Evolutionary conservation across 371 early-diverging fungal genomes (phyloP), one percentile per base, ranked within the genome.

Genomic region (Capillidium rhysosporum): DNA sequence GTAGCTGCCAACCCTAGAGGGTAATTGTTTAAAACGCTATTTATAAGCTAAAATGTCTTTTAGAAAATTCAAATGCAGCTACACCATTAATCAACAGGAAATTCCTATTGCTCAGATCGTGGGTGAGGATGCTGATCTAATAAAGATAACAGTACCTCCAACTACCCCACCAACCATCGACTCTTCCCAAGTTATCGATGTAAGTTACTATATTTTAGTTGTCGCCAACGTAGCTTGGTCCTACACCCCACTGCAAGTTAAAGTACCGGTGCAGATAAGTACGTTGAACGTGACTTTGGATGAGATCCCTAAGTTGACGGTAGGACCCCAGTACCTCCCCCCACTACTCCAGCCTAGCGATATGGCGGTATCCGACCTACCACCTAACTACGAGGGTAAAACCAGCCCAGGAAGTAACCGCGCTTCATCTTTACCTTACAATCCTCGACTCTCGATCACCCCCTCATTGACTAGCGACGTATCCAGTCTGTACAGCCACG

Each of bases 271-370:
- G 10, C 52, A 52, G 24, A 52, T 52, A 20, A 41, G 41, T 20
- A 52, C 52, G 12, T 23, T 52, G 20, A 52, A 52, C 24, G 40
- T 52, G 14, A 52, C 52, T 10, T 18, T 52, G 24, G 41, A 40
- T 23, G 52, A 52, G 25, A 39, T 52, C 20, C 52, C 52, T 2
- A 30, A n/a, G 9, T 41, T 52, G 8, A 10, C 26, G 1, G 12
- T 28, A 9, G 41, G 39, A 5, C 24, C 14, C 16, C 40, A 52
- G 20, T 52, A 52, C 23, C 40, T 52, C 16, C 40, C 39, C 0
- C 52, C 52, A 3, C 2, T 49, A 10, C n/a, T 49, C 7, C 34
- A 34, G 34, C 34, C 34, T 34, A 34, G 34, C 12, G 34, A 34
- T 34, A 34, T 34, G 7, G 34, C 4, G 12, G 34, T 34, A 12